phyloP scores from a whole-genome alignment of 148 eudicot species.

The Hydrangea macrophylla region DNA sequence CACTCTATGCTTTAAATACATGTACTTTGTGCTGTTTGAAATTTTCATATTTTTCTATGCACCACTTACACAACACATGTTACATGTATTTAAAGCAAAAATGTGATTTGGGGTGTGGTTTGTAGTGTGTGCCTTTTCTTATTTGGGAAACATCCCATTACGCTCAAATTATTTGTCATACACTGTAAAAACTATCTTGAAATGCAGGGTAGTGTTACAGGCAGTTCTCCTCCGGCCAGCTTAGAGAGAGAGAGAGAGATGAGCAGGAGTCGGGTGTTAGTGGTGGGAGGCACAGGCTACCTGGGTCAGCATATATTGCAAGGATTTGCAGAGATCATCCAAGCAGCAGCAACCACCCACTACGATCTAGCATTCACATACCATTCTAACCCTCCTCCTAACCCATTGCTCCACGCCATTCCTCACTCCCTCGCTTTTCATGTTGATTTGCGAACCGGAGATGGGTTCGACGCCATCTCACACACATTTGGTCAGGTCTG shows the following conservation, averaged over 20 bases:
- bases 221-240: too few species aligned
- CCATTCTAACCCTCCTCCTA: constrained; percentile 55
- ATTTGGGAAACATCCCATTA: too few species aligned
- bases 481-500: constrained; percentile 63
- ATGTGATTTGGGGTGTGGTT: too few species aligned
- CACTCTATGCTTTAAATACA: too few species aligned
- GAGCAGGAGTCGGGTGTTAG: constrained; percentile 48
- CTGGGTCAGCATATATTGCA: constrained; percentile 73
- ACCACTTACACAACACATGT: too few species aligned
- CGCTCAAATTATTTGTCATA: too few species aligned
- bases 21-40: too few species aligned
- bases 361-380: constrained; percentile 59
- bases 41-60: too few species aligned
- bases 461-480: constrained; percentile 56
- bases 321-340: constrained; percentile 23
- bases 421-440: constrained; percentile 52
- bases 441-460: constrained; percentile 49
- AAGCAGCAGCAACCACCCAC: constrained; percentile 14
- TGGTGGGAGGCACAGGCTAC: constrained; percentile 85
- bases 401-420: constrained; percentile 44
- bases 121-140: too few species aligned
- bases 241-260: constrained; percentile 12
- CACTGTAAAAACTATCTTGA: too few species aligned
- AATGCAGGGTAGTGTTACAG: too few species aligned
- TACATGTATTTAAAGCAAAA: too few species aligned